Conservation (phyloP, 495 filamentous ascomycete species). For the Penicillium lagena region DNA sequence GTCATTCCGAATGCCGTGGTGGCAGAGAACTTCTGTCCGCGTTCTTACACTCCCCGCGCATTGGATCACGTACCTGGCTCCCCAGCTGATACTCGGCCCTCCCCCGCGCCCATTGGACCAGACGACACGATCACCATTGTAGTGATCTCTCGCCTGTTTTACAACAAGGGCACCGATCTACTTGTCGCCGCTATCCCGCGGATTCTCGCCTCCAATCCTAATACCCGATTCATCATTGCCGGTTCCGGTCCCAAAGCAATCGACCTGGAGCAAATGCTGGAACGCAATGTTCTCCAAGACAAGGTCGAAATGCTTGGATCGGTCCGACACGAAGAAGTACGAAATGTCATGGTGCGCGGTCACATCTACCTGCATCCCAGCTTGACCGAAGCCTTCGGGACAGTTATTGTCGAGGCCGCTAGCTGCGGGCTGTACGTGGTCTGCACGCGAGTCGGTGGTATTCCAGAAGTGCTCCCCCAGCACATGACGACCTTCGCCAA, state of each 20-base stretch:
- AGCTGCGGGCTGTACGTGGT: slow-evolving; percentile 94
- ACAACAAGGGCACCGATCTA: slow-evolving; percentile 97
- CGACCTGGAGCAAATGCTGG: slow-evolving; percentile 95
- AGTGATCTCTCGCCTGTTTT: slow-evolving; percentile 94
- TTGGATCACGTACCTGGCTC: slow-evolving; percentile 23
- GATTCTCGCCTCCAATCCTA: slow-evolving; percentile 79
- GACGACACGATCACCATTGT: slow-evolving; percentile 91
- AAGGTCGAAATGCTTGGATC: slow-evolving; percentile 87
- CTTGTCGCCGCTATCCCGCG: slow-evolving; percentile 90
- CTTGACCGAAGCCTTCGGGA: slow-evolving; percentile 94
- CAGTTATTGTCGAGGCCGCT: slow-evolving; percentile 94
- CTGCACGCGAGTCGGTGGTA: slow-evolving; percentile 91
- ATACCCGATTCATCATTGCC: slow-evolving; percentile 95
- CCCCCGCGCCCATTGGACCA: slow-evolving; percentile 58
- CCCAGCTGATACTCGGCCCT: slow-evolving; percentile 34
- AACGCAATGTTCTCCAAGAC: slow-evolving; percentile 91
- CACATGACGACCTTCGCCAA: slow-evolving; percentile 94
- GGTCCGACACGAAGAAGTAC: slow-evolving; percentile 90
- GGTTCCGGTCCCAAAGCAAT: slow-evolving; percentile 95
- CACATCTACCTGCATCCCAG: slow-evolving; percentile 96
- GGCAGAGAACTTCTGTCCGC: slow-evolving; percentile 86
- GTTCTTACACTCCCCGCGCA: slow-evolving; percentile 33
- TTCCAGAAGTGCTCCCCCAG: slow-evolving; percentile 86
- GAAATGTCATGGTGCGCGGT: slow-evolving; percentile 96
- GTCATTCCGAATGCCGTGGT: slow-evolving; percentile 98